phyloP scores from a whole-genome alignment of 2,329 filamentous ascomycete species.

The Fusarium caatingaense region DNA sequence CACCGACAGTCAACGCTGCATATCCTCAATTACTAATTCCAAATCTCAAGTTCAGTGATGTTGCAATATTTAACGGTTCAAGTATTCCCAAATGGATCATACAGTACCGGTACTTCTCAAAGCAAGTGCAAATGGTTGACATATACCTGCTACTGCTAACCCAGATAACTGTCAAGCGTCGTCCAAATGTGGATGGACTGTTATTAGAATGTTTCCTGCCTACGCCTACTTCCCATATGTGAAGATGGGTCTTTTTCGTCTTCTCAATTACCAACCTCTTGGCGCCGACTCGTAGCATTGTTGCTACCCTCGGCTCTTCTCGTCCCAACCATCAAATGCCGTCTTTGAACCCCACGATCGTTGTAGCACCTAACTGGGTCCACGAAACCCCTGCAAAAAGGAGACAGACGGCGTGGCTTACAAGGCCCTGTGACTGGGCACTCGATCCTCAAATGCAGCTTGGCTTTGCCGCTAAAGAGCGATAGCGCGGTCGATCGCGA shows the following conservation, averaged over 20 bases:
- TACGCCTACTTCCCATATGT: no score
- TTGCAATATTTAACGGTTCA: not conserved
- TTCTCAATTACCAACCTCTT: constrained; percentile 13
- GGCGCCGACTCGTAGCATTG: not conserved
- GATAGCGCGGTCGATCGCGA: constrained; percentile 43
- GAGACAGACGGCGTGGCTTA: constrained; percentile 9
- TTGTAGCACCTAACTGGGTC: constrained; percentile 14
- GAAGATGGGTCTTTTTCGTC: not conserved
- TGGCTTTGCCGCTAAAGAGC: constrained; percentile 43
- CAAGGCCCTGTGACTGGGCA: constrained; percentile 21
- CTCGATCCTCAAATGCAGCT: constrained; percentile 33
- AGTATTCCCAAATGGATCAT: not conserved
- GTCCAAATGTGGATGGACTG: no score
- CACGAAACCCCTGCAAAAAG: constrained; percentile 10
- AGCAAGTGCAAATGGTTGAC: not conserved
- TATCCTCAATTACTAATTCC: not conserved
- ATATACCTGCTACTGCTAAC: no score
- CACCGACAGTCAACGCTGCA: constrained; percentile 8
- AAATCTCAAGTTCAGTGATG: not conserved
- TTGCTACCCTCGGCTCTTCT: not conserved
- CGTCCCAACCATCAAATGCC: constrained; percentile 20
- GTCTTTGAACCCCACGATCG: constrained; percentile 5
- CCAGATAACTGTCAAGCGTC: not conserved
- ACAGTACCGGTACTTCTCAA: not conserved
- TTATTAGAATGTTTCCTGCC: not conserved